These are phyloP conservation scores for Crithidia fasciculata DNA, from an alignment of 208 protist species.

Conservation along the genomic window DNA sequence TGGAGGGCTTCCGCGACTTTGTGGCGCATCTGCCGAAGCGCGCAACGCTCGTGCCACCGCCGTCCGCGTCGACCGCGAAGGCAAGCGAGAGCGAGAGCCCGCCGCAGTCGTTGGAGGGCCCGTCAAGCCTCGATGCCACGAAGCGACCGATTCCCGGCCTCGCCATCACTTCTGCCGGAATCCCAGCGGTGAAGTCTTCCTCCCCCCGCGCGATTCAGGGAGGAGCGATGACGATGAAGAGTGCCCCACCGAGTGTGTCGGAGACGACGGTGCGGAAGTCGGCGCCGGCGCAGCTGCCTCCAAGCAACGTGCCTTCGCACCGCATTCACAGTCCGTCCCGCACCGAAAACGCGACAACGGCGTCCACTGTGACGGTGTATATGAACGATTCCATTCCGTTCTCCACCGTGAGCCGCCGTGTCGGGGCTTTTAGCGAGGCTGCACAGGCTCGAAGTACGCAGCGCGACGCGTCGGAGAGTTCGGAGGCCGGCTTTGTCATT, in stretches of 20 bases:
- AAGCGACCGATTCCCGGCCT: too few relatives aligned
- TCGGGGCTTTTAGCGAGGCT: background rate
- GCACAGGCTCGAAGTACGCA: too few relatives aligned
- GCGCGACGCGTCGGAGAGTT: background rate
- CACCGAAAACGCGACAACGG: background rate
- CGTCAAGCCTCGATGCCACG: too few relatives aligned
- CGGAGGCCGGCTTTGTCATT: conserved; percentile 1
- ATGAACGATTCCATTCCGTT: background rate
- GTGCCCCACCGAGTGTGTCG: too few relatives aligned
- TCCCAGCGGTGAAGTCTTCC: too few relatives aligned
- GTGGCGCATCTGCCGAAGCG: conserved; percentile 5
- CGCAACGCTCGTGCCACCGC: background rate
- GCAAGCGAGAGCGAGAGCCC: background rate
- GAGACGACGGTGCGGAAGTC: background rate
- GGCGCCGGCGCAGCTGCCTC: background rate
- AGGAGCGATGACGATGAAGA: too few relatives aligned
- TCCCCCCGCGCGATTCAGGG: too few relatives aligned
- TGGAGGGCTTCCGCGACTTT: conserved; percentile 26
- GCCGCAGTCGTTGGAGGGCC: too few relatives aligned
- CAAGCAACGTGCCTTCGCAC: conserved; percentile 8
- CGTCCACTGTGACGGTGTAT: background rate
- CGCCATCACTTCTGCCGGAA: too few relatives aligned
- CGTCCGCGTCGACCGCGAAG: background rate
- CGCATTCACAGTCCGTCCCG: background rate
- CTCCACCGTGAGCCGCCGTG: background rate